A percentile compares a stretch with the other conserved stretches of the same genome.
These are phyloP conservation scores for Pneumocystis carinii DNA, from an alignment of 1,139 yeast genomes.

Conservation along the genomic window DNA sequence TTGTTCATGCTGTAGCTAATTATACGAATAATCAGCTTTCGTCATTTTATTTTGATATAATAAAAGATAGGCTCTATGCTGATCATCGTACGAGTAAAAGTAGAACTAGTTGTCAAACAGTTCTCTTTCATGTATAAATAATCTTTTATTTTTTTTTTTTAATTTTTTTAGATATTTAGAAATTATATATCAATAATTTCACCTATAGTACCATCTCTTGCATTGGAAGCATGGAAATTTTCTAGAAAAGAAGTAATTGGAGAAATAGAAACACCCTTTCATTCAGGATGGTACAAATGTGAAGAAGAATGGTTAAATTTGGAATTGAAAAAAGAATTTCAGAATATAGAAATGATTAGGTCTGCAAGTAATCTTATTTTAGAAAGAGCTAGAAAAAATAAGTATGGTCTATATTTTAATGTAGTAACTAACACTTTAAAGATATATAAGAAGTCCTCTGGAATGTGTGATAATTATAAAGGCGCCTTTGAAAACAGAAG, in stretches of 20 bases:
- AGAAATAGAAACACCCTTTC: conserved; percentile 11
- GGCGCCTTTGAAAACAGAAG: neutral
- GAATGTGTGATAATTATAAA: conserved; percentile 16
- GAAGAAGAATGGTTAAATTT: conserved; percentile 29
- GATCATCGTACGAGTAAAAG: conserved; percentile 35
- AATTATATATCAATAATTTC: conserved; percentile 52
- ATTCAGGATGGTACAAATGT: conserved; percentile 26
- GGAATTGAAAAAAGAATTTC: conserved; percentile 24
- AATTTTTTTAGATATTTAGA: conserved; percentile 33
- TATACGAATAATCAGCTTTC: conserved; percentile 67
- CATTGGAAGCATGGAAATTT: conserved; percentile 78
- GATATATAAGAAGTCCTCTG: conserved; percentile 15
- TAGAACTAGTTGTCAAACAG: conserved; percentile 59
- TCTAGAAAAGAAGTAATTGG: conserved; percentile 28
- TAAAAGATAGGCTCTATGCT: conserved; percentile 75
- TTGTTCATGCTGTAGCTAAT: conserved; percentile 40
- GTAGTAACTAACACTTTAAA: conserved; percentile 32
- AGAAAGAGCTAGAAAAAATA: conserved; percentile 36
- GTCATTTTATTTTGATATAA: conserved; percentile 70
- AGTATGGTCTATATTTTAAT: conserved; percentile 47
- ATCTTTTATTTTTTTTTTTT: neutral
- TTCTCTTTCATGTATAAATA: conserved; percentile 28
- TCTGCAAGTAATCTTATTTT: conserved; percentile 22
- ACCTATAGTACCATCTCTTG: conserved; percentile 68
- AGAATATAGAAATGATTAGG: conserved; percentile 33